These are phyloP conservation scores for Eimeria necatrix DNA, from an alignment of 169 alveolate genomes.

Conservation along the genomic window DNA sequence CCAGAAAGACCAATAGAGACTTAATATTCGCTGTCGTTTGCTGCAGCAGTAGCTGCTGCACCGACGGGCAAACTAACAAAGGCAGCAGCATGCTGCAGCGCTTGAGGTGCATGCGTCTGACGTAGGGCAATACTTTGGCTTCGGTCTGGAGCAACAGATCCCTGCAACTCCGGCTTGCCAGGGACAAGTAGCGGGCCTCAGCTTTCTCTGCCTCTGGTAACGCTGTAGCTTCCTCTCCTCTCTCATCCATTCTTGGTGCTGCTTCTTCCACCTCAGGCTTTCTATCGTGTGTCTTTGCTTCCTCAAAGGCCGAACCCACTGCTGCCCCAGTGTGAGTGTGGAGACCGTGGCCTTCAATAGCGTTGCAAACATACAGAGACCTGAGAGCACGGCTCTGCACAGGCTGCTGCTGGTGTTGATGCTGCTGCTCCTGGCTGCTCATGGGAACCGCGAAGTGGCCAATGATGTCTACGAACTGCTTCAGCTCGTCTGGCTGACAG, in stretches of 20 bases:
- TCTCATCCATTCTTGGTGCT: not conserved
- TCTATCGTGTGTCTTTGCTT: not conserved
- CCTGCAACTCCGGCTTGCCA: not conserved
- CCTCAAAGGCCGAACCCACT: not conserved
- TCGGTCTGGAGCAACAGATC: not conserved
- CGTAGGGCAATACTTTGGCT: not conserved
- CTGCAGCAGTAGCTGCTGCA: conserved; percentile 37
- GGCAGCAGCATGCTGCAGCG: conserved; percentile 28
- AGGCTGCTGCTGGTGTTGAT: not conserved
- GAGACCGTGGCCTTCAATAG: not conserved
- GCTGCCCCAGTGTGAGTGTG: not conserved
- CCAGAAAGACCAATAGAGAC: not conserved
- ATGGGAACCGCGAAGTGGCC: not conserved
- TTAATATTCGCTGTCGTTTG: not conserved
- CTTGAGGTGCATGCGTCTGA: conserved; percentile 11
- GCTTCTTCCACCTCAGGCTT: not conserved
- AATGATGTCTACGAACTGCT: not conserved
- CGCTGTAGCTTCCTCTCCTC: not conserved
- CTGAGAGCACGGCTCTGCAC: not conserved
- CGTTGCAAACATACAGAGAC: not conserved
- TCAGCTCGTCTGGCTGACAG: conserved; percentile 4
- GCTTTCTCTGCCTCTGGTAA: not conserved
- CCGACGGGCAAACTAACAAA: not conserved
- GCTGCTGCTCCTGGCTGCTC: not conserved
- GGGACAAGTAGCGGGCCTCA: not conserved